Percentiles rank a stretch among this genome's conserved stretches.
Evolutionary conservation across 208 protist species (phyloP).

Genomic region (Leishmania aethiopica): DNA sequence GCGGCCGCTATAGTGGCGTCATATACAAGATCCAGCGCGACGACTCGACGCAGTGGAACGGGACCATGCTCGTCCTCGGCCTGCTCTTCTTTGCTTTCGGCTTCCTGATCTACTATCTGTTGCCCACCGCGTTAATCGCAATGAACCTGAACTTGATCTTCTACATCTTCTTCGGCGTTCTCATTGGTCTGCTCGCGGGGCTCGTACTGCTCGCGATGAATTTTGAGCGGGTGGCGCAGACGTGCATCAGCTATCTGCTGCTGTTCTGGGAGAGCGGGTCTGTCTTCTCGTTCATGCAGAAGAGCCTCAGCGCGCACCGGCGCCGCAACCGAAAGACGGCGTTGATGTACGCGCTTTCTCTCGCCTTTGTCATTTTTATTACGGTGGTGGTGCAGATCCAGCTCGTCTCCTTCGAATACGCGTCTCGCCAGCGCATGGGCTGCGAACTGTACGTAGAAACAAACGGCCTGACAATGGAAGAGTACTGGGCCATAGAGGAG

Average conservation of each 20-base stretch:
- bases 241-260: conserved; percentile 48
- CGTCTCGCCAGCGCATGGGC: conserved; percentile 26
- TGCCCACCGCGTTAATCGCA: conserved; percentile 87
- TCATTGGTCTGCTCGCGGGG: conserved; percentile 92
- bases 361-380: conserved; percentile 95
- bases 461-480: neutral
- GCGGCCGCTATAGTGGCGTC: conserved; percentile 56
- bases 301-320: conserved; percentile 93
- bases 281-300: conserved; percentile 74
- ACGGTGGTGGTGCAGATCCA: conserved; percentile 87
- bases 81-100: conserved; percentile 65
- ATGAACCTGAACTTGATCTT: conserved; percentile 91
- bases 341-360: conserved; percentile 93
- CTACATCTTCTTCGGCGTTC: conserved; percentile 94
- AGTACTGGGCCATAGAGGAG: conserved; percentile 18
- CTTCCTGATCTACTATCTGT: conserved; percentile 93
- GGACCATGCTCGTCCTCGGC: conserved; percentile 58
- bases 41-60: conserved; percentile 29
- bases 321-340: conserved; percentile 95
- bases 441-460: conserved; percentile 34
- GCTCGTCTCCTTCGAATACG: conserved; percentile 52
- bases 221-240: conserved; percentile 84
- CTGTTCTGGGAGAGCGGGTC: conserved; percentile 91
- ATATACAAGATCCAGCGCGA: conserved; percentile 71
- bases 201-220: conserved; percentile 91